A percentile compares a stretch with the other conserved stretches of the same genome.
Conservation (phyloP, 2,329 filamentous ascomycete genomes). For the Pseudogymnoascus sp. region DNA sequence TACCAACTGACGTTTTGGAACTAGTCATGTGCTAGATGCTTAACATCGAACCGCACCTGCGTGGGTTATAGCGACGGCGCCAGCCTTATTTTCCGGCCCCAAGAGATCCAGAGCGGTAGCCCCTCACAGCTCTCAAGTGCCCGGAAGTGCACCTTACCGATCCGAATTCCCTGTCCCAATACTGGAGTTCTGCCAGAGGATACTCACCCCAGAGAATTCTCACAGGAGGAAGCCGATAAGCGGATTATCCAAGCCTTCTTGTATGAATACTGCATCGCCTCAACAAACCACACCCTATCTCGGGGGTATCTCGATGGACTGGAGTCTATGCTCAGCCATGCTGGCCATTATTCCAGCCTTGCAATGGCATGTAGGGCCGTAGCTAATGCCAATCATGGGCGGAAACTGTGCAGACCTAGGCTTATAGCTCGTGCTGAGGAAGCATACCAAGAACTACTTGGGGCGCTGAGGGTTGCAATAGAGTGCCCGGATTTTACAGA, state of each 20-base stretch:
- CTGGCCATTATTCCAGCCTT: conserved; percentile 19
- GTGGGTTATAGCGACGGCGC: conserved; percentile 16
- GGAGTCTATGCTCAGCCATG: conserved; percentile 15
- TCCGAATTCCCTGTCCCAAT: conserved; percentile 17
- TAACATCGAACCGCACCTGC: conserved; percentile 19
- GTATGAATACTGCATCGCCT: conserved; percentile 22
- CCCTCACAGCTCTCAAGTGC: conserved; percentile 12
- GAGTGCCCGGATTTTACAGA: conserved; percentile 12
- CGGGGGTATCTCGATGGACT: conserved; percentile 19
- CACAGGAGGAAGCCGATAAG: conserved; percentile 16
- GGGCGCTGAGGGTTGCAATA: conserved; percentile 16
- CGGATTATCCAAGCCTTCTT: conserved; percentile 21
- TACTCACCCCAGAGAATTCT: conserved; percentile 14
- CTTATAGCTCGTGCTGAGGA: conserved; percentile 14
- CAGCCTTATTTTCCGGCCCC: conserved; percentile 9
- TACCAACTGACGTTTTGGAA: not conserved
- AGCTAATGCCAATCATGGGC: conserved; percentile 19
- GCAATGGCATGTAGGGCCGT: conserved; percentile 21
- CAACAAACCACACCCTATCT: conserved; percentile 18
- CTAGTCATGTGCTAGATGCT: conserved; percentile 22
- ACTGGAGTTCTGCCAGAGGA: conserved; percentile 19
- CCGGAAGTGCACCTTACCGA: conserved; percentile 22
- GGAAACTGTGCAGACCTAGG: conserved; percentile 17
- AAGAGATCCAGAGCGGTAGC: not conserved
- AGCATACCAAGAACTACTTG: conserved; percentile 19